Evolutionary conservation across 257 asterid species (phyloP).

Genomic region (Przewalskia tangutica): DNA sequence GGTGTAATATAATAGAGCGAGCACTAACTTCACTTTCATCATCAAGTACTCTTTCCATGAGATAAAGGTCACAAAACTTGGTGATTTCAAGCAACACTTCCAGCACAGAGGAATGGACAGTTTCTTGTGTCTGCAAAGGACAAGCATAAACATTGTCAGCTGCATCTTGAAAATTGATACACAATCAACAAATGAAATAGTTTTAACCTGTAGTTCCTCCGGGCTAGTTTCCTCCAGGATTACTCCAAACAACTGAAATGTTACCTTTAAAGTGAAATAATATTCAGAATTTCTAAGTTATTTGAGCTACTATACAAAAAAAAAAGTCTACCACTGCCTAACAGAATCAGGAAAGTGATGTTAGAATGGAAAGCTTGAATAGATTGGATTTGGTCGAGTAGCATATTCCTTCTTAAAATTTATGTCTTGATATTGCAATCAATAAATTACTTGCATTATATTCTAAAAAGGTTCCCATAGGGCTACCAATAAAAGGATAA

Average conservation of each 20-base stretch:
- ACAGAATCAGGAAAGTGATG: background rate
- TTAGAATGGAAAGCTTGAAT: background rate
- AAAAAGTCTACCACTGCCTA: background rate
- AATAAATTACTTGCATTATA: background rate
- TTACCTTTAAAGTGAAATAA: constrained; percentile 36
- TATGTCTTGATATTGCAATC: background rate
- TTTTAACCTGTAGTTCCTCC: constrained; percentile 78
- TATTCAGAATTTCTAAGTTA: background rate
- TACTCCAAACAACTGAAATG: constrained; percentile 74
- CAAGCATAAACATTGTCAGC: background rate
- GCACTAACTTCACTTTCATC: constrained; percentile 75
- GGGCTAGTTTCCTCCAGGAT: constrained; percentile 75
- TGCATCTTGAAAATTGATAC: background rate
- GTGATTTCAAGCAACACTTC: constrained; percentile 88
- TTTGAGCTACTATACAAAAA: background rate
- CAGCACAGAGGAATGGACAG: constrained; percentile 67
- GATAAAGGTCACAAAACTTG: constrained; percentile 83
- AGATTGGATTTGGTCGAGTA: background rate
- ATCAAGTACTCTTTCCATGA: constrained; percentile 18
- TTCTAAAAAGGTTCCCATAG: background rate
- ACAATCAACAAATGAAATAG: background rate
- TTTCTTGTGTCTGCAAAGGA: constrained; percentile 75
- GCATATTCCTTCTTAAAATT: background rate
- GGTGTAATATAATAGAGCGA: background rate
- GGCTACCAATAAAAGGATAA: background rate